Conservation (phyloP, 306 rosid genomes). For the Cicer chorassanicum region DNA sequence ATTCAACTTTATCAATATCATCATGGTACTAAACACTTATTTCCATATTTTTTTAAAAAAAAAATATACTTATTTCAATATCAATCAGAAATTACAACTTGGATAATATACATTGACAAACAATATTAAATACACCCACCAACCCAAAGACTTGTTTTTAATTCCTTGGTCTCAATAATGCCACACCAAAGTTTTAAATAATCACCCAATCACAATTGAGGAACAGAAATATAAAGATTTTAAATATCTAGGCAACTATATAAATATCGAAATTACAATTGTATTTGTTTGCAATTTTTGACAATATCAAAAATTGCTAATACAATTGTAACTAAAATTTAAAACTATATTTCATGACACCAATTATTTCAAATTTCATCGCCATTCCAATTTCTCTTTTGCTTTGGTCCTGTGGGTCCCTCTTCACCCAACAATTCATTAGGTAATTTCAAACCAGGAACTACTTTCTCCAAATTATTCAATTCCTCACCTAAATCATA, state of each 20-base stretch:
- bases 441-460: conserved; percentile 44
- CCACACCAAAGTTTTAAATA: neutral
- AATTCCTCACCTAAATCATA: conserved; percentile 41
- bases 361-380: conserved; percentile 31
- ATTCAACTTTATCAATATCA: neutral
- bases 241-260: neutral
- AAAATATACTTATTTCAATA: neutral
- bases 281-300: neutral
- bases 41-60: too few relatives aligned
- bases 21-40: neutral
- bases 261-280: neutral
- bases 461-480: conserved; percentile 24
- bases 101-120: conserved; percentile 2
- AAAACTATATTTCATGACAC: neutral
- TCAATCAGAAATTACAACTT: neutral
- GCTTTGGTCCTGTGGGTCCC: conserved; percentile 53
- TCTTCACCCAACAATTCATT: conserved; percentile 44
- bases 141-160: neutral
- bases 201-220: neutral
- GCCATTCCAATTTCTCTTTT: conserved; percentile 46
- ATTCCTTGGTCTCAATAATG: neutral
- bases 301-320: neutral
- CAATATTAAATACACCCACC: conserved; percentile 15
- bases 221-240: neutral
- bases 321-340: neutral